A percentile compares a stretch with the other conserved stretches of the same genome.
phyloP scores from a whole-genome alignment of 345 rosid genomes.

The Gossypium rotundifolium region DNA sequence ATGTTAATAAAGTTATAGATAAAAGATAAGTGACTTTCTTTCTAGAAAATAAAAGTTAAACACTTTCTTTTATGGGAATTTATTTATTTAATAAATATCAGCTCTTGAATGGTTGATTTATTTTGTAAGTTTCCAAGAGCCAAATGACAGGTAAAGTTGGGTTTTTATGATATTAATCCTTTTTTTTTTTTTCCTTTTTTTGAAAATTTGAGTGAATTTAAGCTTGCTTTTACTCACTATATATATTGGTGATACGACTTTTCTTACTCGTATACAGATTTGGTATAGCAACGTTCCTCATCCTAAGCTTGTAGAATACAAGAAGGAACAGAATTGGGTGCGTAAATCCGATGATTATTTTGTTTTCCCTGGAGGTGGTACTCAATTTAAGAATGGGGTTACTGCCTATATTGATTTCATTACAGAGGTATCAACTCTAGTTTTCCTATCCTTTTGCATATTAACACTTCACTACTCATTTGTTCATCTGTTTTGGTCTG shows the following conservation, averaged over 20 bases:
- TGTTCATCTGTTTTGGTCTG: background rate
- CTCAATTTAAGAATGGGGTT: constrained; percentile 87
- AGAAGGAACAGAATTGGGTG: constrained; percentile 93
- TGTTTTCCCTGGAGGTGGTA: constrained; percentile 91
- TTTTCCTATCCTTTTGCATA: background rate
- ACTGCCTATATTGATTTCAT: constrained; percentile 54
- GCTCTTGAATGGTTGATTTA: background rate
- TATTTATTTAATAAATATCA: background rate
- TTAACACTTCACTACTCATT: background rate
- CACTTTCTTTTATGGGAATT: too few relatives aligned
- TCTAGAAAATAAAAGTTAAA: background rate
- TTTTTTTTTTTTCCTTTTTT: background rate
- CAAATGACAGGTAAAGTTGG: background rate
- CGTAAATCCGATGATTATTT: constrained; percentile 55
- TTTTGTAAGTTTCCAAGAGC: background rate
- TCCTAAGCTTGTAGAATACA: constrained; percentile 91
- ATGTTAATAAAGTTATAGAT: background rate
- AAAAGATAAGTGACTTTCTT: background rate
- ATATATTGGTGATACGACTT: background rate
- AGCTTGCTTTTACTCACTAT: background rate
- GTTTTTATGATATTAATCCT: background rate
- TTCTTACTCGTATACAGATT: constrained; percentile 35
- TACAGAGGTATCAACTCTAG: constrained; percentile 38
- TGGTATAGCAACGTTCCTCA: constrained; percentile 91
- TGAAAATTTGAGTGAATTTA: background rate